Base-by-base conservation (phyloP, 1,139 yeast species). In the Zygoascus hellenicus region DNA sequence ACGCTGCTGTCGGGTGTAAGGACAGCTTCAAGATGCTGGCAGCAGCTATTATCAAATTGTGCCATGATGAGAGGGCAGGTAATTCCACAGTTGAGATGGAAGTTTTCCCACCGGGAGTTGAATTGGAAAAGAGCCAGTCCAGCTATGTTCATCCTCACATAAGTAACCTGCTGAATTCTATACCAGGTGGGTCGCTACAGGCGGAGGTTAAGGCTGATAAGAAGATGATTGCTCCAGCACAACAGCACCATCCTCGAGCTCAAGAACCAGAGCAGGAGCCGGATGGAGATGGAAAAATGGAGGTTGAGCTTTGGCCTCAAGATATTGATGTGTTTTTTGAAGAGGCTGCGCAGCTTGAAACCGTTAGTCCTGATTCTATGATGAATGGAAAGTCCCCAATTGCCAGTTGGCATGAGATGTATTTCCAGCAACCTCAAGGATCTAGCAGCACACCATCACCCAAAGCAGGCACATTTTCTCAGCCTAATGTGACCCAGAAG, bases 1-100 rank as follows among this genome's bases (percentile, higher is more conserved):
- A 83, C 52, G 92, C 95, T 0, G 95, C 96, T 0, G 66, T 67
- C 7, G 77, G 77, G 44, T 86, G 95, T 60, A 72, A 77, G 45
- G 86, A 82, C 51, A 81, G 85, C 26, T 83, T 84, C 60, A 84
- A 82, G 55, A 77, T 83, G 36, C 65, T 88, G 47, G 74, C 87
- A 0, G 81, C 83, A 22, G 95, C 88, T 0, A 82, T 86, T 16
- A 70, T 83, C 16, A 79, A 80, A 57, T 64, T 87, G 43, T 82
- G 33, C 22, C 34, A 38, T 30, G 75, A 57, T 33, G 61, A 58
- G 44, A 52, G 54, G 43, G 26, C 22, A 13, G 41, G 41, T 7
- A 14, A 17, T 28, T 11, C 39, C 11, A 19, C 16, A 15, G 9
- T 37, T n/a, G 29, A 16, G 19, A 22, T 13, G 9, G 10, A 17